phyloP scores from a whole-genome alignment of 208 protist species.

The Zelonia costaricensis region DNA sequence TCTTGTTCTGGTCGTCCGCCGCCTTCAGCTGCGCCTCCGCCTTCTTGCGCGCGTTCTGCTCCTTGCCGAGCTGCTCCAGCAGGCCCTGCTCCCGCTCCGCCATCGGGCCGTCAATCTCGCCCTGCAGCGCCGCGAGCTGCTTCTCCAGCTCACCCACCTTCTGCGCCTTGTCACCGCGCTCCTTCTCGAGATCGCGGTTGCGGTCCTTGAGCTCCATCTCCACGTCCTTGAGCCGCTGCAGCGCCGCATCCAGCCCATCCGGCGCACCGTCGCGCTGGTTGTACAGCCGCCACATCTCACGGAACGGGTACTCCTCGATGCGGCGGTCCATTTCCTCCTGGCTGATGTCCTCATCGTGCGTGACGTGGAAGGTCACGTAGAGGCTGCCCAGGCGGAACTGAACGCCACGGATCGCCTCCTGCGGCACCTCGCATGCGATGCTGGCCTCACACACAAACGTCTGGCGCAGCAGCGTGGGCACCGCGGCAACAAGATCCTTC shows the following conservation, averaged over 20 bases:
- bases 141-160: conserved; percentile 39
- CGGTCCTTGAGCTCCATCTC: conserved; percentile 59
- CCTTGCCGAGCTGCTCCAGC: conserved; percentile 43
- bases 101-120: conserved; percentile 31
- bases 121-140: conserved; percentile 32
- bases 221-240: conserved; percentile 54
- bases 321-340: conserved; percentile 71
- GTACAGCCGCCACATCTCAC: conserved; percentile 82
- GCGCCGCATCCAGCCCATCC: conserved; percentile 61
- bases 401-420: conserved; percentile 44
- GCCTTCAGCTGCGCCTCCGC: conserved; percentile 35
- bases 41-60: conserved; percentile 47
- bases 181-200: conserved; percentile 45
- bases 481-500: conserved; percentile 45
- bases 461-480: conserved; percentile 35
- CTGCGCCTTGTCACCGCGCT: conserved; percentile 36
- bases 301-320: conserved; percentile 77
- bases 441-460: conserved; percentile 66
- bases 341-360: conserved; percentile 72
- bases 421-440: conserved; percentile 40
- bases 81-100: conserved; percentile 53
- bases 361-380: conserved; percentile 83
- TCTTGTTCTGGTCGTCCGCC: conserved; percentile 54
- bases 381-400: conserved; percentile 80
- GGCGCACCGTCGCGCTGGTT: conserved; percentile 55